Evolutionary conservation across 352 stramenopile species (phyloP).

Genomic region (Pythium phragmitis): DNA sequence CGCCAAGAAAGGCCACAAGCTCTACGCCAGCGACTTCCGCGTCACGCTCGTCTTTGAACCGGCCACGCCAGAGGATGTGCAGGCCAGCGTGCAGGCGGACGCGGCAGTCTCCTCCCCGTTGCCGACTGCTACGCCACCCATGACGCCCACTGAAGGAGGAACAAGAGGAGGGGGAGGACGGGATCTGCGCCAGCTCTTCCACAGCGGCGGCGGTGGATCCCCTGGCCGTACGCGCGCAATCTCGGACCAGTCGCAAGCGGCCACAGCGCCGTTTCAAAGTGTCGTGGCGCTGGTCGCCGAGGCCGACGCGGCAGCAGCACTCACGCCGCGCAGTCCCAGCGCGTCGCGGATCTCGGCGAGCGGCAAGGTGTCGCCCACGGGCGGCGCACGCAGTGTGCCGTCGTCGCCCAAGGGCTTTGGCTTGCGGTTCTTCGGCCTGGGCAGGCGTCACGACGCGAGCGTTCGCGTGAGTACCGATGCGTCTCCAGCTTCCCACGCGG

Average conservation of each 20-base stretch:
- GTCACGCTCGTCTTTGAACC: conserved; percentile 50
- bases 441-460: conserved; percentile 14
- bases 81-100: conserved; percentile 13
- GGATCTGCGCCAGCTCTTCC: neutral
- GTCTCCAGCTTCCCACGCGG: neutral
- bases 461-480: conserved; percentile 1
- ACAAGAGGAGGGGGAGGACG: neutral
- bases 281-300: conserved; percentile 8
- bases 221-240: conserved; percentile 7
- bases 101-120: conserved; percentile 8
- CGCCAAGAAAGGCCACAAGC: conserved; percentile 65
- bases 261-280: neutral
- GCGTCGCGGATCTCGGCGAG: conserved; percentile 10
- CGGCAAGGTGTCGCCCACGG: neutral
- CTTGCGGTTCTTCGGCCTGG: conserved; percentile 20
- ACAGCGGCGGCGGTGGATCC: neutral
- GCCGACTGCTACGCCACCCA: neutral
- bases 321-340: conserved; percentile 8
- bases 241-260: conserved; percentile 16
- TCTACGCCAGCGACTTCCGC: conserved; percentile 48
- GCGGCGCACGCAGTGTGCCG: conserved; percentile 8
- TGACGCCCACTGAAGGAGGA: neutral
- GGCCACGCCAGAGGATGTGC: conserved; percentile 32
- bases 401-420: conserved; percentile 20
- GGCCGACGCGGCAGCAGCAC: neutral